A percentile compares a stretch with the other conserved stretches of the same genome.
Conservation (phyloP, 164 flowering plant genomes). For the Taxillus chinensis region DNA sequence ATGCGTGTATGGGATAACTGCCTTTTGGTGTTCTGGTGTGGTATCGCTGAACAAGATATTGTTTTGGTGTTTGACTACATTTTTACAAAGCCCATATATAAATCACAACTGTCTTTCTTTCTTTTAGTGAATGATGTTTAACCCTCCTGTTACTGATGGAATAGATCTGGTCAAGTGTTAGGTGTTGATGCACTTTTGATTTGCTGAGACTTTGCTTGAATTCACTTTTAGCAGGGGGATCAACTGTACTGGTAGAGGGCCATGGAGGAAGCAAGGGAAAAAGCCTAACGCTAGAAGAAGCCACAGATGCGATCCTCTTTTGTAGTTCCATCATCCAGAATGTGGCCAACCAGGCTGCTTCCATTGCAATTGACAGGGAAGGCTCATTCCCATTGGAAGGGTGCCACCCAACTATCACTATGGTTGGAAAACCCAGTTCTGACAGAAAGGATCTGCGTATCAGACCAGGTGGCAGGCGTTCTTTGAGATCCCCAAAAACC, state of each 20-base stretch:
- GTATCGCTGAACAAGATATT: too few relatives aligned
- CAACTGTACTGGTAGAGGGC: slow-evolving; percentile 41
- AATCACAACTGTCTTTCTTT: too few relatives aligned
- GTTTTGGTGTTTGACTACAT: too few relatives aligned
- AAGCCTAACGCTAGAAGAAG: slow-evolving; percentile 89
- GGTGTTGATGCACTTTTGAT: too few relatives aligned
- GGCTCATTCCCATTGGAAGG: slow-evolving; percentile 30
- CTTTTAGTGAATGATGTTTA: too few relatives aligned
- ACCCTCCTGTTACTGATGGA: too few relatives aligned
- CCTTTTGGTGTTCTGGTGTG: too few relatives aligned
- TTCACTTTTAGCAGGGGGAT: slow-evolving; percentile 41
- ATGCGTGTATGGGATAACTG: too few relatives aligned
- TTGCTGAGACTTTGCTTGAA: too few relatives aligned
- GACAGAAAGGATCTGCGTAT: slow-evolving; percentile 31
- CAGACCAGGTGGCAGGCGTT: slow-evolving; percentile 29
- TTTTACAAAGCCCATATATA: too few relatives aligned
- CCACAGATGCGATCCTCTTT: slow-evolving; percentile 83
- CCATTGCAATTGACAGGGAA: slow-evolving; percentile 70
- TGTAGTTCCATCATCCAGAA: slow-evolving; percentile 84
- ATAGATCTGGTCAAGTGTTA: too few relatives aligned
- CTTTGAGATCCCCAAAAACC: slow-evolving; percentile 42
- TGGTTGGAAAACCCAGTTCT: slow-evolving; percentile 41
- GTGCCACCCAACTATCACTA: slow-evolving; percentile 45
- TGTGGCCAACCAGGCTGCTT: slow-evolving; percentile 75
- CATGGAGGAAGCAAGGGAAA: slow-evolving; percentile 31